Evolutionary conservation across 2,329 filamentous ascomycete genomes (phyloP), one percentile per base, ranked within the genome.

Genomic region (Stachybotrys chartarum): DNA sequence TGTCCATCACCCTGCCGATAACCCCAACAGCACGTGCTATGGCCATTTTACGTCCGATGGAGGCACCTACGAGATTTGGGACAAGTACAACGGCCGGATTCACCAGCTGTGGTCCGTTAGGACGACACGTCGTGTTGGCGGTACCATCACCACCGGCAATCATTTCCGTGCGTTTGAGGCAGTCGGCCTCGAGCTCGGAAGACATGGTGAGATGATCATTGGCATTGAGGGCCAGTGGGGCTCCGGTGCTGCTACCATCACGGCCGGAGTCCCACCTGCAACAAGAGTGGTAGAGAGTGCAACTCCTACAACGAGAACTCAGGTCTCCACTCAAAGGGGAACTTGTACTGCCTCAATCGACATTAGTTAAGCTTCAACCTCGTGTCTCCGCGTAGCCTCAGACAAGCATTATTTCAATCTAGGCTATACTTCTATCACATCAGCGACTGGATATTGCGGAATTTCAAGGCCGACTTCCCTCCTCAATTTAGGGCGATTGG

Each of bases 101-200:
- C 69, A 78, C n/a, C 78, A 82, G 69, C 83, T 76, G 64, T 81
- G 76, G 74, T 71, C 70, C 0, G 68, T 75, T 14, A 74, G 82
- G 49, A 70, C 71, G 52, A 70, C 67, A 54, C 77, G 82, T 70
- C 72, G 79, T 32, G 72, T 75, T 12, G 73, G 76, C 24, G 81
- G 82, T 1, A 79, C 77, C 2, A 76, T 85, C 52, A 80, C 75
- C 2, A 76, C 74, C 1, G 68, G 68, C 18, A 78, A 74, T 54
- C 80, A 83, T 67, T 83, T 82, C 58, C 72, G 78, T 59, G 78
- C 77, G 30, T 84, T 81, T 80, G 63, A 68, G 11, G 73, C 73
- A 58, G 63, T 68, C 30, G 79, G 80, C 3, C 67, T 81, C 67
- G 71, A 67, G 35, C 61, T 83, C 10, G 80, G 80, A 3, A 68